Base-by-base conservation (phyloP, 2,329 filamentous ascomycete species). In the Lomentospora prolificans region DNA sequence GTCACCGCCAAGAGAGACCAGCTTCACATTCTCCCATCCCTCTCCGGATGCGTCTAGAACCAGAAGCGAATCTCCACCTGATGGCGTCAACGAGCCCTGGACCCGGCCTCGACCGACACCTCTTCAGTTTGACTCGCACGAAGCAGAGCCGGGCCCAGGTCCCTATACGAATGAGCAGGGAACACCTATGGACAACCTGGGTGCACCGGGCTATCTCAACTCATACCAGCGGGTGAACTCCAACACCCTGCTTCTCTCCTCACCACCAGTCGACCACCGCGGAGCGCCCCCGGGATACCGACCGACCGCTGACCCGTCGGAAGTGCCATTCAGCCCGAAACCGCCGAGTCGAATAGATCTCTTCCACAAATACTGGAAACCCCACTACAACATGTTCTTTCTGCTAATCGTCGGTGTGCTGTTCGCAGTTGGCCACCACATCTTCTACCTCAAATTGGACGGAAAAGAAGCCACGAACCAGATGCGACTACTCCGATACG, bases 401-500 rank as follows among this genome's bases (percentile, higher is more conserved):
- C 62, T 70, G 52, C 65, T 71, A 50, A 14, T 67, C 17, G 61
- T 65, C 17, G 67, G 69, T 8, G 44, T 70, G 17, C 44, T 61
- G 44, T 67, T 65, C 44, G 66, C 70, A 5, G 50, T 68, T 4
- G 64, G 65, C 19, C 69, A 71, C 58, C 69, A 72, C 56, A 55
- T 65, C 50, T 72, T 70, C 60, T 71, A 72, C 58, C 56, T 56
- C 6, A 57, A 59, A 3, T 58, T 71, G 6, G 31, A 69, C 57
- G 67, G 64, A 12, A 61, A 60, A n/a, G 59, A 61, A 9, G 67
- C 68, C 5, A 60, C 59, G 51, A 60, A 67, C 27, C 69, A 71
- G 55, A 55, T 70, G 8, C 57, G 61, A 12, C 70, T 69, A 66
- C 62, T 69, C 19, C 65, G 69, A 8, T 67, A 68, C 52, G 69